phyloP scores from a whole-genome alignment of 495 filamentous ascomycete species.

The Glutinoglossum americanum region DNA sequence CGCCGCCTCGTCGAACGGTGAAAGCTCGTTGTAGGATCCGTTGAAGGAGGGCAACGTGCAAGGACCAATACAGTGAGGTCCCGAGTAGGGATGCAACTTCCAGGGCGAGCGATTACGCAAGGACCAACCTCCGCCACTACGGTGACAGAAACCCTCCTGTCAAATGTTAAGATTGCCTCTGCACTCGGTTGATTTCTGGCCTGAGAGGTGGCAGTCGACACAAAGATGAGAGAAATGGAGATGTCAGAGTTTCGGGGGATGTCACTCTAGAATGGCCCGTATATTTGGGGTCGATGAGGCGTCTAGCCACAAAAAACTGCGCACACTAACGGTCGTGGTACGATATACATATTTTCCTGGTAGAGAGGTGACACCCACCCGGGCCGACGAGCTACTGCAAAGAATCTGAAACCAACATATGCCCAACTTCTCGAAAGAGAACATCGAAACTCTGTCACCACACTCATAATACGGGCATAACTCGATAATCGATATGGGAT shows the following conservation, averaged over 20 bases:
- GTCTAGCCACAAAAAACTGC: neutral
- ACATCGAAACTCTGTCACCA: neutral
- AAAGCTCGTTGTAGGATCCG: neutral
- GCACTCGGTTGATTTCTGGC: neutral
- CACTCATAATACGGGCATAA: neutral
- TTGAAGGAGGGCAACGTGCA: neutral
- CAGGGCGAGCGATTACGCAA: neutral
- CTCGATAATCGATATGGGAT: neutral
- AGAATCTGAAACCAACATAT: neutral
- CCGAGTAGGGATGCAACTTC: neutral
- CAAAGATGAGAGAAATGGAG: neutral
- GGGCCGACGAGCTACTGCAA: neutral
- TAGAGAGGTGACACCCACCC: neutral
- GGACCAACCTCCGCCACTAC: neutral
- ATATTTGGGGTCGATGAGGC: neutral
- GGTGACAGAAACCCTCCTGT: neutral
- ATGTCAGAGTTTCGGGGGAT: neutral
- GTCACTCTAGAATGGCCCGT: neutral
- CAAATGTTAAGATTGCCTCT: neutral
- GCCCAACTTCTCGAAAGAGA: neutral
- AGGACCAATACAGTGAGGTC: neutral
- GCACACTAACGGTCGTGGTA: neutral
- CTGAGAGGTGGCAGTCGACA: neutral
- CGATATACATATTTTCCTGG: neutral
- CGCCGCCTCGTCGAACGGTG: neutral